Conservation (phyloP, 805 yeast species). For the Cyberlindnera amylophila region DNA sequence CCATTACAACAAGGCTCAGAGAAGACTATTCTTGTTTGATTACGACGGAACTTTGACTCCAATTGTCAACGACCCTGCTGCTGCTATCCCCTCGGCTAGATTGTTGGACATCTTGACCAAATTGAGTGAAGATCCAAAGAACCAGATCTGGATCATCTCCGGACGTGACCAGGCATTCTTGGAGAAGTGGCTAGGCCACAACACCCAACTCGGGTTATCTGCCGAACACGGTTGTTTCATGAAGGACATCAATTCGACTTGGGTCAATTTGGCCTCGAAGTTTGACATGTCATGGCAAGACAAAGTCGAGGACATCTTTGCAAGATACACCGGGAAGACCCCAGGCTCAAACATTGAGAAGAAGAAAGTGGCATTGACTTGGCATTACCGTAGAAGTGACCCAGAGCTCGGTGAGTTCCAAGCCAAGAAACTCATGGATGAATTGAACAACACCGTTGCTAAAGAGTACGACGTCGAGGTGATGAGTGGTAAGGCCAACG, state of each 20-base stretch:
- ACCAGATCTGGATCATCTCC: slow-evolving; percentile 90
- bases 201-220: slow-evolving; percentile 67
- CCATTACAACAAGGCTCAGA: slow-evolving; percentile 55
- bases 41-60: slow-evolving; percentile 98
- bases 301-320: slow-evolving; percentile 72
- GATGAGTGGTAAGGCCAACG: slow-evolving; percentile 95
- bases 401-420: slow-evolving; percentile 90
- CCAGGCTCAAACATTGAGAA: slow-evolving; percentile 86
- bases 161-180: slow-evolving; percentile 92
- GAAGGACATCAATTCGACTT: slow-evolving; percentile 63
- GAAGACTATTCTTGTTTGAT: slow-evolving; percentile 84
- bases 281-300: slow-evolving; percentile 93
- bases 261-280: slow-evolving; percentile 82
- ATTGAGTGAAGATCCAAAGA: slow-evolving; percentile 69
- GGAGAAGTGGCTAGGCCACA: slow-evolving; percentile 78
- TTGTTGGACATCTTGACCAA: slow-evolving; percentile 55
- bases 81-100: slow-evolving; percentile 88
- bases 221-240: slow-evolving; percentile 98
- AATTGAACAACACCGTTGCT: slow-evolving; percentile 57
- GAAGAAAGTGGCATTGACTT: slow-evolving; percentile 90
- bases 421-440: slow-evolving; percentile 67
- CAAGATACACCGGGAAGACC: slow-evolving; percentile 75
- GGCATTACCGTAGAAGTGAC: slow-evolving; percentile 96
- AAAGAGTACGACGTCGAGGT: slow-evolving; percentile 80
- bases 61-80: slow-evolving; percentile 95